Base-by-base conservation (phyloP, 2,329 filamentous ascomycete species). In the Sporothrix globosa region DNA sequence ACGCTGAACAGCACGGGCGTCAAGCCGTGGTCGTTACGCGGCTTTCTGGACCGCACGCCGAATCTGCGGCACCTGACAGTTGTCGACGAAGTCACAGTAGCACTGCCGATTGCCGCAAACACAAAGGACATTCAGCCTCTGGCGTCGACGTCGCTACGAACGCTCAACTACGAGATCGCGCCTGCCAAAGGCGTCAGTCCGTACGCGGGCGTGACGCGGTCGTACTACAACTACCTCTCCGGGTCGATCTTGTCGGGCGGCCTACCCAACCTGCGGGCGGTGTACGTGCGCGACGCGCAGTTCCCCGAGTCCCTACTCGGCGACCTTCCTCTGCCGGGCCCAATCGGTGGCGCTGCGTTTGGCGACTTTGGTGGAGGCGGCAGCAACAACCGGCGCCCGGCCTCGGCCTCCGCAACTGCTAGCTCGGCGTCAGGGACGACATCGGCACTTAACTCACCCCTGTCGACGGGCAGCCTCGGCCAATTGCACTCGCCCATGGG, bases 221-320 rank as follows among this genome's bases (percentile, higher is more conserved):
- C 85, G 21, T 96, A 97, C 81, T 97, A 97, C 80, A 87, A 88
- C 72, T 97, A 97, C 79, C 87, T 98, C 24, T 90, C 92, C 34
- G 87, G 87, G n/a, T 97, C 92, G 0, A 87, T 98, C 44, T 87
- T 96, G 72, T 86, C 88, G 19, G 91, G 90, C 73, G 87, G 88
- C 9, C 85, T 98, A 9, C 93, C 93, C 0, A 87, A 86, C 48
- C 84, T 98, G 10, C 85, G 85, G 48, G 87, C 90, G 27, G 86
- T 98, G 9, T 97, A 96, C 78, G 95, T 97, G 21, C 91, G 92
- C 67, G 93, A 97, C 76, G 87, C 91, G 34, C 85, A 87, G 66
- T 97, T 98, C 77, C 90, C 93, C 1, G 92, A 97, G 74, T 86
- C 90, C 13, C 87, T 97, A 6, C 85, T 93, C 56, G 84, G 83